Percentiles rank a stretch among this genome's conserved stretches.
Conservation (phyloP, 768 basidiomycete species). For the Boletus rex-veris region DNA sequence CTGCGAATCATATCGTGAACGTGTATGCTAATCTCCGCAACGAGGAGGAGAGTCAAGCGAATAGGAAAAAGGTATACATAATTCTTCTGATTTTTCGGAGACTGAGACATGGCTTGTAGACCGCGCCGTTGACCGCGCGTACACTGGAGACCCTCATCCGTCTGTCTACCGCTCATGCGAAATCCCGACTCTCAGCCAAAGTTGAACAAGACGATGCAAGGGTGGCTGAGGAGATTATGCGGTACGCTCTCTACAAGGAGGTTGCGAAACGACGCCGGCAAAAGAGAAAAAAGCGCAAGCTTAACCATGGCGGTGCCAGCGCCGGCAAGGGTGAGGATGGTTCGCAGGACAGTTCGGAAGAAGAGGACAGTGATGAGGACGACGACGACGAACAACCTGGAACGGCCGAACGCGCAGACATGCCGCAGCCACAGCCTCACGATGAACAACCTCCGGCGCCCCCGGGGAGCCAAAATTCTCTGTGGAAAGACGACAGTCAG, state of each 20-base stretch:
- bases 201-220: constrained; percentile 84
- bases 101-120: constrained; percentile 47
- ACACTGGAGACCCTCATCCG: constrained; percentile 98
- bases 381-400: constrained; percentile 37
- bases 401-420: constrained; percentile 47
- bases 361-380: constrained; percentile 42
- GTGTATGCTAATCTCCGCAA: constrained; percentile 91
- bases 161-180: constrained; percentile 96
- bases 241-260: constrained; percentile 97
- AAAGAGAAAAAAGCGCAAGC: constrained; percentile 80
- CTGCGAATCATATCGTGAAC: constrained; percentile 90
- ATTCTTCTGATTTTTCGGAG: not conserved
- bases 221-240: constrained; percentile 91
- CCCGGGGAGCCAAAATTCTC: constrained; percentile 46
- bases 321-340: constrained; percentile 53
- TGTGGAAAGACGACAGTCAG: constrained; percentile 67
- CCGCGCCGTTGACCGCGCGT: constrained; percentile 95
- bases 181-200: constrained; percentile 82
- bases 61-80: constrained; percentile 70
- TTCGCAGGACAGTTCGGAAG: constrained; percentile 33
- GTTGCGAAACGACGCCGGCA: constrained; percentile 72
- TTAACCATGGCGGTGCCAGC: constrained; percentile 63
- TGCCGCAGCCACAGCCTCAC: constrained; percentile 36
- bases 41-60: constrained; percentile 79
- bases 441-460: constrained; percentile 24